phyloP scores from a whole-genome alignment of 371 early-diverging fungal genomes.

The Rhizopus stolonifer region DNA sequence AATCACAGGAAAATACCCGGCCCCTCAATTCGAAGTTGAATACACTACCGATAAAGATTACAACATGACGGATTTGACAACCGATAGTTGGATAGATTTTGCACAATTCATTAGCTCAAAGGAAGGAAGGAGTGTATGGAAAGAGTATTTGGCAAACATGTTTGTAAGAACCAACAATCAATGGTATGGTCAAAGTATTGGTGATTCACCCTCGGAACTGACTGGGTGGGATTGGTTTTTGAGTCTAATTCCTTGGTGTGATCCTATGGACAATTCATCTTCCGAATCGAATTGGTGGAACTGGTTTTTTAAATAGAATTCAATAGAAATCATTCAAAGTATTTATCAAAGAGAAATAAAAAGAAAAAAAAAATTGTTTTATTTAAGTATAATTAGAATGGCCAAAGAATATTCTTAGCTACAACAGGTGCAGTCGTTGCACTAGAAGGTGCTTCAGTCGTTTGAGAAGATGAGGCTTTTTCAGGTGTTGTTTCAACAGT shows the following conservation, averaged over 20 bases:
- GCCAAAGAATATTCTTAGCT: background rate
- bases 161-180: slow-evolving; percentile 31
- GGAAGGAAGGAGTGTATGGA: slow-evolving; percentile 17
- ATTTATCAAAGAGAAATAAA: too few species aligned
- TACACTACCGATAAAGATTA: slow-evolving; percentile 59
- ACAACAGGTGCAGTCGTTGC: background rate
- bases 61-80: slow-evolving; percentile 56
- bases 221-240: slow-evolving; percentile 12
- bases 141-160: slow-evolving; percentile 20
- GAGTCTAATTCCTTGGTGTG: background rate
- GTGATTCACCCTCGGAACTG: background rate
- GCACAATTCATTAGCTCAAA: slow-evolving; percentile 29
- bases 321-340: too few species aligned
- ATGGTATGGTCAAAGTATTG: slow-evolving; percentile 24
- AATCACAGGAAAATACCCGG: background rate
- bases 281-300: too few species aligned
- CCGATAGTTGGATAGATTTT: slow-evolving; percentile 38
- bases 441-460: background rate
- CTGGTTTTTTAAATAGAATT: too few species aligned
- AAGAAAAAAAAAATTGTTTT: too few species aligned
- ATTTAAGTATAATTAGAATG: background rate
- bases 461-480: background rate
- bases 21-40: slow-evolving; percentile 46
- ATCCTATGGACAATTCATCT: too few species aligned
- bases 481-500: background rate